Evolutionary conservation across 345 rosid species (phyloP), one percentile per base, ranked within the genome.

Genomic region (Camelina sativa): DNA sequence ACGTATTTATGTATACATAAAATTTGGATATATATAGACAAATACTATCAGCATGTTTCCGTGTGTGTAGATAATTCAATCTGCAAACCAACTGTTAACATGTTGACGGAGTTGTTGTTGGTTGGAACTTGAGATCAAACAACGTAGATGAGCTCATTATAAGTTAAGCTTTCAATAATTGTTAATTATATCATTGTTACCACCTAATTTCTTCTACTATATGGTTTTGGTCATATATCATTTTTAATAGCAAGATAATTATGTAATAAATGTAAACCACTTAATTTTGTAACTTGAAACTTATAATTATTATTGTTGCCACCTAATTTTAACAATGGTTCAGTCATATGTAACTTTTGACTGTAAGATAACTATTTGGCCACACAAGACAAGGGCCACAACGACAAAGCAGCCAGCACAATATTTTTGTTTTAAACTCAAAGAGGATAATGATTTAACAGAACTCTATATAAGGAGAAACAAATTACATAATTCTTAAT

Each of bases 81-180:
- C 12, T 67, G 37, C 23, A 38, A 54, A 67, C 22, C 62, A 67
- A 38, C 62, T 40, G 17, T 23, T 40, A 67, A 23, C 43, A 57
- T 57, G 73, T 69, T 69, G 56, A 58, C 20, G 59, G 65, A 53
- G 54, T 37, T 58, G 54, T 59, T 34, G 30, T 55, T 58, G 47
- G 48, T 43, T 58, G 47, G 52, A 57, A 55, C 44, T 19, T 70
- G n/a, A 6, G n/a, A 70, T 11, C 47, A 70, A 34, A 6, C 46
- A 46, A 70, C 57, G 47, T 57, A 70, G 2, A 58, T 70, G 74
- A 47, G n/a, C 57, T 32, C 48, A 70, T 46, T 57, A 30, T 44
- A 69, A 16, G 53, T 11, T 55, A 41, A 23, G 35, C 60, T 37
- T 23, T 64, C 69, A 7, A 32, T 17, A 17, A 4, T 37, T 15